Percentiles rank a stretch among this genome's conserved stretches.
Conservation (phyloP, 2,329 filamentous ascomycete species). For the Aspergillus latus region DNA sequence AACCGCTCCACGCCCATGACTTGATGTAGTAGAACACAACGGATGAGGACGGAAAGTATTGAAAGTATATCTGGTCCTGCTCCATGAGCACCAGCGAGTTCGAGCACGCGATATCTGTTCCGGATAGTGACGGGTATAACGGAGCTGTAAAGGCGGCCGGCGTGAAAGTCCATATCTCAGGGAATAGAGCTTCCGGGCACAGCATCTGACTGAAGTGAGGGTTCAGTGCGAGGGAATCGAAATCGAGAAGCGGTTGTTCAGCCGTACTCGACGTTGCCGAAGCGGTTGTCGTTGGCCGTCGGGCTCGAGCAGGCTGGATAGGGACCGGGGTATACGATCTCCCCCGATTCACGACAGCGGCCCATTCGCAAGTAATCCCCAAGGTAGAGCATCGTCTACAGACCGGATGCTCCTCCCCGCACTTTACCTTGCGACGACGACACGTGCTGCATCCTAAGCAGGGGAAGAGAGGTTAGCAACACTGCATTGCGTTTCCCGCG, state of each 20-base stretch:
- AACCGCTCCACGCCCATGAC: conserved; percentile 39
- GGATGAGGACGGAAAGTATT: conserved; percentile 11
- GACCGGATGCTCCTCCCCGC: conserved; percentile 35
- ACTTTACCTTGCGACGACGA: conserved; percentile 38
- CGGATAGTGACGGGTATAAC: conserved; percentile 27
- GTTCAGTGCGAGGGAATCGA: conserved; percentile 10
- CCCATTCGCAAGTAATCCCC: conserved; percentile 37
- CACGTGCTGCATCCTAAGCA: conserved; percentile 40
- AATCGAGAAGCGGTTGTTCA: conserved; percentile 7
- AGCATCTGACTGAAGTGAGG: conserved; percentile 8
- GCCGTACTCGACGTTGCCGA: background rate
- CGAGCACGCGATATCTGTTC: conserved; percentile 26
- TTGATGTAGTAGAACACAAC: conserved; percentile 31
- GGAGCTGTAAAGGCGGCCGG: conserved; percentile 17
- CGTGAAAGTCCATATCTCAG: conserved; percentile 18
- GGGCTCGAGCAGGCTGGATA: conserved; percentile 23
- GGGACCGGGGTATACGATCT: conserved; percentile 24
- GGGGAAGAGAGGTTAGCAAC: conserved; percentile 4
- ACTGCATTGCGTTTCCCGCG: conserved; percentile 13
- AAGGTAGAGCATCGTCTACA: conserved; percentile 35
- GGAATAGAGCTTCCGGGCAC: conserved; percentile 18
- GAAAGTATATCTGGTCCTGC: conserved; percentile 13
- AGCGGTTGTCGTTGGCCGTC: conserved; percentile 8
- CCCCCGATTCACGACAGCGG: conserved; percentile 28
- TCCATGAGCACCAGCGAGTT: conserved; percentile 37